Conservation (phyloP, 2,329 filamentous ascomycete species). For the Clarireedia homoeocarpa region DNA sequence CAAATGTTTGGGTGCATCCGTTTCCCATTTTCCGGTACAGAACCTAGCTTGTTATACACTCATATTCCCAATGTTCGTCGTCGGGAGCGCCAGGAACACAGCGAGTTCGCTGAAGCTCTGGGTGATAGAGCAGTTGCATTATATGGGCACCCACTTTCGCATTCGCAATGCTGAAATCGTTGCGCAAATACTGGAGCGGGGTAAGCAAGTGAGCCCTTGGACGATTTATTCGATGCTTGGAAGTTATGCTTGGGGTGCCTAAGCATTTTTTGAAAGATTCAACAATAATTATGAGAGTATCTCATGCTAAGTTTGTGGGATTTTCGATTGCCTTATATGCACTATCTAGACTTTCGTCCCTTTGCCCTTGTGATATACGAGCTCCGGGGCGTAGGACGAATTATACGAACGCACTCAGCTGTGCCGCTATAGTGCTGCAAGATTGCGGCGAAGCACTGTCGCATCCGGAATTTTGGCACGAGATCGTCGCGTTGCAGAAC, state of each 20-base stretch:
- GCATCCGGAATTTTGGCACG: too few relatives aligned
- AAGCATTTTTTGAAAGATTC: background rate
- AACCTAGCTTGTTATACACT: conserved; percentile 9
- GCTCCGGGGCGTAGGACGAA: too few relatives aligned
- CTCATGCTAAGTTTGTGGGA: background rate
- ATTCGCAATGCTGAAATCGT: conserved; percentile 16
- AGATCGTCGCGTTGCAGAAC: too few relatives aligned
- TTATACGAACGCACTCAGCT: too few relatives aligned
- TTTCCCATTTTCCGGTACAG: background rate
- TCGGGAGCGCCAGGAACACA: conserved; percentile 2
- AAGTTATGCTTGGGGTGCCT: conserved; percentile 13
- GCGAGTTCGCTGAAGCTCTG: conserved; percentile 1
- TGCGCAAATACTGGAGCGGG: conserved; percentile 8
- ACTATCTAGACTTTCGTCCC: background rate
- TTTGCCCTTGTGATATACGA: too few relatives aligned
- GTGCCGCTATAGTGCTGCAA: too few relatives aligned
- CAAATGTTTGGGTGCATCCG: background rate
- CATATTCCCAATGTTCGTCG: conserved; percentile 12
- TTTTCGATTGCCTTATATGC: background rate
- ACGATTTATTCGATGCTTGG: conserved; percentile 14
- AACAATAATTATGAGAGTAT: background rate
- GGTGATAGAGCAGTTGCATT: conserved; percentile 9
- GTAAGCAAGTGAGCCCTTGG: conserved; percentile 3
- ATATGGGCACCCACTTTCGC: conserved; percentile 11
- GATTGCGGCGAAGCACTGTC: too few relatives aligned